Evolutionary conservation across 2,329 filamentous ascomycete species (phyloP).

Genomic region (Claviceps maximensis): DNA sequence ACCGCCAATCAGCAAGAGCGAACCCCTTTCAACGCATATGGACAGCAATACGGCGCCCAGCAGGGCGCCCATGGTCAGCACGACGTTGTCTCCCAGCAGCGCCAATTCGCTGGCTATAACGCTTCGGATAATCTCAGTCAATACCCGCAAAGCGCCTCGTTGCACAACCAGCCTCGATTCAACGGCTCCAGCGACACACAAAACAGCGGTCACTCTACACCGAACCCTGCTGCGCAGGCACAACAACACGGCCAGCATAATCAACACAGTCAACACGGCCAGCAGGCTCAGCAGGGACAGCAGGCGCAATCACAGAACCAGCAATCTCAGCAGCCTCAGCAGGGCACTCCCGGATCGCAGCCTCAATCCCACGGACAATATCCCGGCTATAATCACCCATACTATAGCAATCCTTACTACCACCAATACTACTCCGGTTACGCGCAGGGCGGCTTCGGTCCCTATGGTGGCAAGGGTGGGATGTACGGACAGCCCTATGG

Average conservation of each 20-base stretch:
- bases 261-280: conserved; percentile 27
- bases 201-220: conserved; percentile 81
- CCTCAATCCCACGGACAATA: conserved; percentile 36
- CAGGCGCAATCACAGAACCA: conserved; percentile 19
- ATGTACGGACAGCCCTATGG: conserved; percentile 45
- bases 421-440: conserved; percentile 45
- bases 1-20: conserved; percentile 60
- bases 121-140: conserved; percentile 49
- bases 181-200: conserved; percentile 53
- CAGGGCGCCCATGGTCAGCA: conserved; percentile 52
- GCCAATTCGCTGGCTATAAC: conserved; percentile 65
- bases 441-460: conserved; percentile 37
- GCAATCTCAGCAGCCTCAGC: conserved; percentile 20
- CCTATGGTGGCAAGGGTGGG: conserved; percentile 40
- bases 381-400: conserved; percentile 41
- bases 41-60: conserved; percentile 43
- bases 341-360: conserved; percentile 28
- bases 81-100: conserved; percentile 60
- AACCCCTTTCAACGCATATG: conserved; percentile 71
- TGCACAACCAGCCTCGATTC: conserved; percentile 45
- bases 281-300: conserved; percentile 26
- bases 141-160: conserved; percentile 58
- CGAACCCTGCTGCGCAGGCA: conserved; percentile 57
- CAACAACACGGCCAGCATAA: conserved; percentile 31
- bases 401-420: conserved; percentile 51